These are phyloP conservation scores for Trichosanthes cucumerina DNA, from an alignment of 306 rosid genomes.

Conservation along the genomic window DNA sequence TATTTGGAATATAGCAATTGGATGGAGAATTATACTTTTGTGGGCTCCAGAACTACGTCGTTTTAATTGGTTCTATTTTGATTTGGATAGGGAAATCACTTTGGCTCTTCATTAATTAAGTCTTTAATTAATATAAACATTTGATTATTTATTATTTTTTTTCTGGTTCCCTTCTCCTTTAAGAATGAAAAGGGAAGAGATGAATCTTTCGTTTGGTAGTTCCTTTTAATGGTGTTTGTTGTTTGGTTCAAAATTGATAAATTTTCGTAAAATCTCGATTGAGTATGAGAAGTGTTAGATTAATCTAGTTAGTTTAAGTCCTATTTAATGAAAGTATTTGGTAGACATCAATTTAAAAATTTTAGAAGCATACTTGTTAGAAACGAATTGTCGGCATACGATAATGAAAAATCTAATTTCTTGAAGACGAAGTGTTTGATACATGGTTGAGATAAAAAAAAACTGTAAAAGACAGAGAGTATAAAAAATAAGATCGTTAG, in stretches of 20 bases:
- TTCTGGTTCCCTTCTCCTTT: too few relatives aligned
- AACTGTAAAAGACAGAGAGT: too few relatives aligned
- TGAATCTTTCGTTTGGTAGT: neutral
- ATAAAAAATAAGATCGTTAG: too few relatives aligned
- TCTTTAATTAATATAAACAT: neutral
- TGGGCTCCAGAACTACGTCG: conserved; percentile 48
- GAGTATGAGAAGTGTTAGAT: too few relatives aligned
- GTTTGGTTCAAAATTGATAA: neutral
- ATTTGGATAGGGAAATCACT: conserved; percentile 7
- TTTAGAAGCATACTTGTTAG: too few relatives aligned
- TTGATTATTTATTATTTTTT: neutral
- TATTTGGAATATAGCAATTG: conserved; percentile 37
- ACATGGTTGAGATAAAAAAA: too few relatives aligned
- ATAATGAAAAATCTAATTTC: too few relatives aligned
- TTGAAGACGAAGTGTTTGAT: too few relatives aligned
- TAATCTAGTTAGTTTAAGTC: too few relatives aligned
- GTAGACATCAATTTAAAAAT: too few relatives aligned
- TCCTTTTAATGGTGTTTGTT: neutral
- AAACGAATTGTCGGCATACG: too few relatives aligned
- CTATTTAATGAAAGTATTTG: too few relatives aligned
- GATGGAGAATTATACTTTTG: conserved; percentile 27
- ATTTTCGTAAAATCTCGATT: neutral
- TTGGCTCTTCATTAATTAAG: neutral
- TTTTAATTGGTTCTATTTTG: conserved; percentile 29
- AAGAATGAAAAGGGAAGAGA: neutral